Evolutionary conservation across 2,329 filamentous ascomycete species (phyloP), one percentile per base, ranked within the genome.

Genomic region (Graphium sp.): DNA sequence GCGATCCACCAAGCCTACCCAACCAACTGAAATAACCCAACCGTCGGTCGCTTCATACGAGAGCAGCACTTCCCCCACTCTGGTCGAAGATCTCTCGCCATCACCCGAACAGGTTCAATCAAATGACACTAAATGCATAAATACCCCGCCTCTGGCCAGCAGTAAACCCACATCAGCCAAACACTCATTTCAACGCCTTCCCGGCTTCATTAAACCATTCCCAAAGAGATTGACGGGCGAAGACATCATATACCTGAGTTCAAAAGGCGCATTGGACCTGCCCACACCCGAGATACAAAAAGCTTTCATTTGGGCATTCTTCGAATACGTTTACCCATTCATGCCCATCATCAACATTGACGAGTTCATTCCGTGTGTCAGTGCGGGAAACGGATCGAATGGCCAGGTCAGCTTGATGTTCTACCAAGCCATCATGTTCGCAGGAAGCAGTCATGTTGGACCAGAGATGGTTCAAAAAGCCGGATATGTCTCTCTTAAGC

Each of bases 381-480:
- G 61, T 34, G 46, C 47, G 29, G 45, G 50, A 16, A 66, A 75
- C 42, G 63, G 63, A n/a, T 56, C 55, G 19, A 53, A 61, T 33
- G 52, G 58, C 10, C 59, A 55, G 31, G 56, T 74, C 43, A 75
- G 72, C 48, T 53, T 78, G 33, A 55, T 77, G 14, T 51, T 77
- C 2, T 76, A 75, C 44, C 72, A 77, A 43, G 68, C 72, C 3
- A 67, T 76, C 37, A 76, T 77, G 70, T 77, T 77, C 43, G 67
- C 70, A 7, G 71, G 67, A 2, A 65, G 69, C 9, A 69, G 70
- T 2, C 74, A 73, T 38, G 60, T 75, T 28, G 68, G 74, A 37
- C 64, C 74, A 49, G 57, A 64, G 15, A 58, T 68, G 45, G 52
- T 78, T 18, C 58, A 60, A 21, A 56, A 61, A 18, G 67, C 68